Conservation (phyloP, 768 basidiomycete genomes). For the Boletellus emodensis region DNA sequence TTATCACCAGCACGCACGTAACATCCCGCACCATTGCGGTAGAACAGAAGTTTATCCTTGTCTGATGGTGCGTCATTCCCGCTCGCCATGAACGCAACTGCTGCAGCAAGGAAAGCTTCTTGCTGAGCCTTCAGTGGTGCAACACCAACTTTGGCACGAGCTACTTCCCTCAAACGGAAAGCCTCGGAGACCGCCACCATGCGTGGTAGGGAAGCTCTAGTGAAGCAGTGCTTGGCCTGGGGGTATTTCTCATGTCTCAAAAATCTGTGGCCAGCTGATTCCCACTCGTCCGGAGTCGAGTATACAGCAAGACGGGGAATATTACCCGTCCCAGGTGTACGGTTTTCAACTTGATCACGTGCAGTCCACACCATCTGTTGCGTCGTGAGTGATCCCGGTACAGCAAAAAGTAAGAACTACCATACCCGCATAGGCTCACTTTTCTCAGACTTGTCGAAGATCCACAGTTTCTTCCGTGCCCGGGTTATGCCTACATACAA, state of each 20-base stretch:
- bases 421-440: conserved; percentile 55
- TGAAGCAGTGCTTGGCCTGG: conserved; percentile 54
- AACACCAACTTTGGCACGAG: conserved; percentile 33
- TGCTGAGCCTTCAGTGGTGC: conserved; percentile 20
- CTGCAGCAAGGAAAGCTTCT: conserved; percentile 44
- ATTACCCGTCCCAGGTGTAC: conserved; percentile 40
- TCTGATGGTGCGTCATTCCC: conserved; percentile 28
- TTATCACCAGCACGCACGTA: conserved; percentile 39
- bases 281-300: conserved; percentile 50
- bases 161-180: conserved; percentile 51
- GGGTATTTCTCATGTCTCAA: conserved; percentile 40
- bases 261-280: conserved; percentile 34
- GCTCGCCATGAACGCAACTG: conserved; percentile 45
- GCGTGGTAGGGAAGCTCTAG: conserved; percentile 40
- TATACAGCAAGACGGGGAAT: conserved; percentile 52
- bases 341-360: conserved; percentile 43
- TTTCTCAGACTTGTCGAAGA: conserved; percentile 57
- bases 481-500: conserved; percentile 71
- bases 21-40: conserved; percentile 44
- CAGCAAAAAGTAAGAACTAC: not conserved
- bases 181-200: conserved; percentile 48
- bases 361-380: conserved; percentile 50
- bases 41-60: conserved; percentile 35
- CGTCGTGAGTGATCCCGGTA: not conserved
- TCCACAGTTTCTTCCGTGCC: conserved; percentile 67